Evolutionary conservation across 225 moss, liverwort and hornwort species (phyloP), one percentile per base, ranked within the genome.

Genomic region (Climacium dendroides): DNA sequence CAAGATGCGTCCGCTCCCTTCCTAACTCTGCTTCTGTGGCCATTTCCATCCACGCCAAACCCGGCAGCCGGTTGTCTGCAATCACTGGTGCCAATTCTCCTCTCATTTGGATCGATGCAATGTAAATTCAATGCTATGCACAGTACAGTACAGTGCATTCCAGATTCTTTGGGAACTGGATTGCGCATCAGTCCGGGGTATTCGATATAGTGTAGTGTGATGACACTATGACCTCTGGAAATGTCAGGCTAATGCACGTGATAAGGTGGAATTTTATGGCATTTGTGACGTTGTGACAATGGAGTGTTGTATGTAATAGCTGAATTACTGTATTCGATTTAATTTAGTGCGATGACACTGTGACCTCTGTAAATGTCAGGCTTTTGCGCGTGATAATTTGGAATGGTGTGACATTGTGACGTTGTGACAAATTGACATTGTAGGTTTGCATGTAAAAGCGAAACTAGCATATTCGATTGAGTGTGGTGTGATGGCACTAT

Each of bases 21-120:
- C 86, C 92, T 17, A 87, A 93, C 84, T 92, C 92, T 52, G 86
- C 92, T 48, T 89, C 83, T 34, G 91, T 96, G 88, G 89, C 90
- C 45, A 94, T 95, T 64, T 88, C 93, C 78, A 78, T 96, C 55
- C 94, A 94, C 76, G 93, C 94, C 85, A 94, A 95, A 78, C 95
- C 95, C 30, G 94, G 91, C 80, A 93, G 94, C 84, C 93, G 94
- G 59, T 84, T 91, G 83, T 94, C 93, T 62, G 91, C 88, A 72
- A 95, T 96, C 75, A 94, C 90, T 60, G 93, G 95, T 96, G 63
- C 76, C 4, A 9, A 37, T 79, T 87, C 86, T 65, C 39, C 75
- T 78, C 28, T 35, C 54, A 4, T 61, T 37, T 5, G 6, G 39
- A 48, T 74, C n/a, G 18, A 37, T 22, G 47, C 9, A n/a, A 29